phyloP scores from a whole-genome alignment of 805 yeast species.

The Soucietia sequanensis region DNA sequence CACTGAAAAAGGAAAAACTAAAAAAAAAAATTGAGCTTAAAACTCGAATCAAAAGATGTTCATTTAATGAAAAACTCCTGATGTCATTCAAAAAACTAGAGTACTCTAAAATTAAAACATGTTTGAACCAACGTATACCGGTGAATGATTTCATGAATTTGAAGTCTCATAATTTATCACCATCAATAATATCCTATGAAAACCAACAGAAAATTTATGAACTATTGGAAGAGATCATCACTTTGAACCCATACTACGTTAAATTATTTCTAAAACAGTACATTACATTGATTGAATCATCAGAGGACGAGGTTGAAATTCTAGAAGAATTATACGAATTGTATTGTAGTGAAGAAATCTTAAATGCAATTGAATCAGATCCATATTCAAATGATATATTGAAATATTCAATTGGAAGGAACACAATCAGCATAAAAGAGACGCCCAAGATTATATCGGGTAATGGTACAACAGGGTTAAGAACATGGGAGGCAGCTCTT shows the following conservation, averaged over 20 bases:
- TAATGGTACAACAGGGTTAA: conserved; percentile 79
- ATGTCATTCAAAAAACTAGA: not conserved
- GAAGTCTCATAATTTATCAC: conserved; percentile 1
- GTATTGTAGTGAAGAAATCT: conserved; percentile 29
- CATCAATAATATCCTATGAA: conserved; percentile 8
- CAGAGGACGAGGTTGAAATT: conserved; percentile 27
- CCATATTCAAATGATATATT: conserved; percentile 41
- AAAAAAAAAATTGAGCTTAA: too few species aligned
- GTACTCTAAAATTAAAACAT: conserved; percentile 1
- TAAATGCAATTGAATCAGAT: conserved; percentile 28
- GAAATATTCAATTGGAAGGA: conserved; percentile 27
- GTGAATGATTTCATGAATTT: conserved; percentile 14
- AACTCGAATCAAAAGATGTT: not conserved
- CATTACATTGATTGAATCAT: conserved; percentile 31
- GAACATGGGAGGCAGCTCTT: conserved; percentile 94
- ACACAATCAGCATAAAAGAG: conserved; percentile 47
- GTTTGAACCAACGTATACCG: conserved; percentile 17
- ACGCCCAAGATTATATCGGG: conserved; percentile 66
- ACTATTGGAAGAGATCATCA: conserved; percentile 15
- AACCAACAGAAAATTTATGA: conserved; percentile 16
- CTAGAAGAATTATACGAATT: conserved; percentile 44
- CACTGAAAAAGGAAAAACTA: not conserved
- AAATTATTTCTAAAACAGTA: conserved; percentile 44
- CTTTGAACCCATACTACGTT: conserved; percentile 51
- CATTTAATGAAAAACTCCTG: not conserved